Conservation (phyloP, 169 alveolate species). For the Besnoitia besnoiti region DNA sequence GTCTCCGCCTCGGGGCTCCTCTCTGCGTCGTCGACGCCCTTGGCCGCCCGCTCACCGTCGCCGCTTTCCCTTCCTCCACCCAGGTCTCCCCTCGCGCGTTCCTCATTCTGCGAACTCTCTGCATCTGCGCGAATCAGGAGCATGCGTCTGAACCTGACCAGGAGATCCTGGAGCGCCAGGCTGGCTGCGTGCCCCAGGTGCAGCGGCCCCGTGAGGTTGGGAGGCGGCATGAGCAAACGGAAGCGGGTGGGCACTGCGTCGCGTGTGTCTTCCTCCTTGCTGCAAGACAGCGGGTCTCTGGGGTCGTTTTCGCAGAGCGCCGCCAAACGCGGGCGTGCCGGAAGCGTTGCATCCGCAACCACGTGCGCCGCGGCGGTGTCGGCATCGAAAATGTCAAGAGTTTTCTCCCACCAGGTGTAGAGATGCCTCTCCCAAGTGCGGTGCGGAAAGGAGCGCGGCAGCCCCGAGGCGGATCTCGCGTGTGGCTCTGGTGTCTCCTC, state of each 20-base stretch:
- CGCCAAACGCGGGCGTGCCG: neutral
- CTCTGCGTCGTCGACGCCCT: neutral
- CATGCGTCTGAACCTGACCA: slow-evolving; percentile 38
- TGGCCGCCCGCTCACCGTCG: slow-evolving; percentile 82
- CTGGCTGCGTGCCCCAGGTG: slow-evolving; percentile 99
- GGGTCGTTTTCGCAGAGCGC: neutral
- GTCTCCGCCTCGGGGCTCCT: neutral
- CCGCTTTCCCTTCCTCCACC: slow-evolving; percentile 36
- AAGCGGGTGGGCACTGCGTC: slow-evolving; percentile 77
- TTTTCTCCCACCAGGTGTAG: slow-evolving; percentile 4
- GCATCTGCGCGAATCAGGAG: neutral
- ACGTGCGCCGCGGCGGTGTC: neutral
- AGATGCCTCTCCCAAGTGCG: neutral
- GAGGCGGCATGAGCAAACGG: slow-evolving; percentile 97
- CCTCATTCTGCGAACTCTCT: neutral
- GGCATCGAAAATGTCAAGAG: neutral
- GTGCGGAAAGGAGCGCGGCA: slow-evolving; percentile 2
- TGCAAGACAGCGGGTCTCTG: neutral
- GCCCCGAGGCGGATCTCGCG: neutral
- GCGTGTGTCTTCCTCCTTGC: no score
- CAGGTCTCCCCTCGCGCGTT: neutral
- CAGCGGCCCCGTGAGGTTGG: slow-evolving; percentile 98
- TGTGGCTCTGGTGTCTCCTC: no score
- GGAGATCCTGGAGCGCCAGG: slow-evolving; percentile 87
- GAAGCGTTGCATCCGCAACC: neutral